Evolutionary conservation across 306 rosid genomes (phyloP), one percentile per base, ranked within the genome.

Genomic region (Trichosanthes truncata): DNA sequence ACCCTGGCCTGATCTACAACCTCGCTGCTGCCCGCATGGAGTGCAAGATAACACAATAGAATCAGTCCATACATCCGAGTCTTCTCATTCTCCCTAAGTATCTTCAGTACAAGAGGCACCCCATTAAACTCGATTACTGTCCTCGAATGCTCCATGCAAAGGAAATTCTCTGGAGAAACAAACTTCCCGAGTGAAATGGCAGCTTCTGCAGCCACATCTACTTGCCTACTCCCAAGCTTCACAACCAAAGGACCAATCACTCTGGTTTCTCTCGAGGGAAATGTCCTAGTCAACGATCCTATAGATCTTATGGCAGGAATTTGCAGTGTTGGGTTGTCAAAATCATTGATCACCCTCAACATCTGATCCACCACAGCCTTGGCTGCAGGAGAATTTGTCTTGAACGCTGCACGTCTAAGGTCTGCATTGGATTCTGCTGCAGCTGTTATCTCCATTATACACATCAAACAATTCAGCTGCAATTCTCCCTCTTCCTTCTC

Each of bases 301-400:
- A 91, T 81, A 4, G 98, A 84, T 79, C 88, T 90, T 38, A 91
- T 80, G 6, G 97, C 91, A 33, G 89, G 90, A 80, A 92, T 82
- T 83, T 59, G 89, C 86, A 92, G 74, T 6, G 76, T 55, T 1
- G 84, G 82, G 57, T 79, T 33, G 9, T 33, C 76, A 75, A 79
- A 91, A 72, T 88, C 91, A 45, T 81, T 80, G 76, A 86, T 83
- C 52, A 94, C 89, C 56, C 90, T 86, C 87, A 92, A 75, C 51
- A 94, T 91, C 84, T 94, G 97, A 85, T 90, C 93, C 83, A 92
- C 49, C 52, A 94, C 91, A 0, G 92, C 97, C 84, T 90, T 92
- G 4, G 97, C 92, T 0, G 91, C 93, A 0, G 92, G 91, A 0
- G 97, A 87, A 9, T 83, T 89, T 11, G 88, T 81, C 89, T 90